Evolutionary conservation across 306 rosid genomes (phyloP), one percentile per base, ranked within the genome.

Genomic region (Canavalia gladiata): DNA sequence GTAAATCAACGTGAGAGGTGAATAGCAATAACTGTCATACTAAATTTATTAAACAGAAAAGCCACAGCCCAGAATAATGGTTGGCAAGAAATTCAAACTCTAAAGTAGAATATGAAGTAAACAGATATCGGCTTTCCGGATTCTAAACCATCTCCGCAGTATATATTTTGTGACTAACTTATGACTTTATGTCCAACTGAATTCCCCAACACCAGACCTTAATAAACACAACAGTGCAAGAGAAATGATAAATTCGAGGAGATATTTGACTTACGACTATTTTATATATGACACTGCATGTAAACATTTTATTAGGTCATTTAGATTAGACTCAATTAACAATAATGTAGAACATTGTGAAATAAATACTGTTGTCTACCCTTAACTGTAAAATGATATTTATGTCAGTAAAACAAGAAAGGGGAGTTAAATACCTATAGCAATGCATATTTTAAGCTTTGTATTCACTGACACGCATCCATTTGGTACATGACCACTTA

Each of bases 401-500:
- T 55, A 71, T 49, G 39, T 42, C 3, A 34, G 58, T 54, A 49
- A 65, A 63, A 39, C 58, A 35, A 12, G 68, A 76, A 2, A 50
- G 75, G 31, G 30, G 43, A 47, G 67, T 63, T 29, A 58, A 68
- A 72, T 68, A 90, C 95, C 91, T 70, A 63, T 39, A 6, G 50
- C 57, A 35, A 47, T 37, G 57, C 28, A 13, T 69, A 51, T 78
- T 37, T 88, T 85, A 90, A 75, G 46, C 37, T 79, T 59, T 63
- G 89, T 88, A 90, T 72, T 90, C 97, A 1, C 56, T 35, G 69
- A 90, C 82, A n/a, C 88, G 98, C 66, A 96, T 73, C 99, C 99
- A 96, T 82, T 96, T 96, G 33, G 97, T 90, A 82, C 88, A 63
- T 67, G 99, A 96, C 99, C 99, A 96, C 85, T 96, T 96, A 67